These are phyloP conservation scores for Populus deltoides DNA, from an alignment of 345 rosid species.

Conservation along the genomic window DNA sequence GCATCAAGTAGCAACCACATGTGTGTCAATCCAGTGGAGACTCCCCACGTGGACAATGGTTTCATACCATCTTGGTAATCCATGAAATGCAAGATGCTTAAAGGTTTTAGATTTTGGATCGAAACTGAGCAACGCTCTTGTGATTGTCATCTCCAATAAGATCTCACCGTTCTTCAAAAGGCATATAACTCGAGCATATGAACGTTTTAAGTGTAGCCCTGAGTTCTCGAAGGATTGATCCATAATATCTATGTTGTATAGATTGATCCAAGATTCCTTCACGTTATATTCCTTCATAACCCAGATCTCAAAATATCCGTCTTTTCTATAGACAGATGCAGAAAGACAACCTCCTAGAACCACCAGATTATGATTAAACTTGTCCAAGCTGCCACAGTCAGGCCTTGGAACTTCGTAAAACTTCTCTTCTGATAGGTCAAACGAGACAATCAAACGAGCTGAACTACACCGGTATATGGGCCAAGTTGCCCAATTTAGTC, in stretches of 20 bases:
- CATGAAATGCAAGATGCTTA: conserved; percentile 16
- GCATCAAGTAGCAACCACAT: no score
- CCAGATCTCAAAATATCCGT: conserved; percentile 21
- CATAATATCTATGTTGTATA: conserved; percentile 1
- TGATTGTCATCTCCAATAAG: conserved; percentile 18
- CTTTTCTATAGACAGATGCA: conserved; percentile 2
- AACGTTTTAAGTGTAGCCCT: not conserved
- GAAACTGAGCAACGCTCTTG: conserved; percentile 19
- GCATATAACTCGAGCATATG: conserved; percentile 6
- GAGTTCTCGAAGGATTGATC: no score
- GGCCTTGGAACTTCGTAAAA: conserved; percentile 24
- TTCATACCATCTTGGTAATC: conserved; percentile 26
- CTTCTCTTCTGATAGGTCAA: conserved; percentile 24
- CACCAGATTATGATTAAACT: not conserved
- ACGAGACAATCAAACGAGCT: conserved; percentile 13
- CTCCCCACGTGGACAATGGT: conserved; percentile 18
- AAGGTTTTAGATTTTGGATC: conserved; percentile 14
- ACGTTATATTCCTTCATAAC: conserved; percentile 23
- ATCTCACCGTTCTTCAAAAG: conserved; percentile 25
- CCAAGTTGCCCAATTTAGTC: conserved; percentile 28
- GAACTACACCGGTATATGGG: not conserved
- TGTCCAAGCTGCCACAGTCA: not conserved
- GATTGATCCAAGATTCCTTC: conserved; percentile 32
- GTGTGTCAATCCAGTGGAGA: not conserved
- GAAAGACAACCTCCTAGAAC: conserved; percentile 25